Percentiles rank a stretch among this genome's conserved stretches.
These are phyloP conservation scores for Mycena olivaceomarginata DNA, from an alignment of 768 basidiomycete species.

Conservation along the genomic window DNA sequence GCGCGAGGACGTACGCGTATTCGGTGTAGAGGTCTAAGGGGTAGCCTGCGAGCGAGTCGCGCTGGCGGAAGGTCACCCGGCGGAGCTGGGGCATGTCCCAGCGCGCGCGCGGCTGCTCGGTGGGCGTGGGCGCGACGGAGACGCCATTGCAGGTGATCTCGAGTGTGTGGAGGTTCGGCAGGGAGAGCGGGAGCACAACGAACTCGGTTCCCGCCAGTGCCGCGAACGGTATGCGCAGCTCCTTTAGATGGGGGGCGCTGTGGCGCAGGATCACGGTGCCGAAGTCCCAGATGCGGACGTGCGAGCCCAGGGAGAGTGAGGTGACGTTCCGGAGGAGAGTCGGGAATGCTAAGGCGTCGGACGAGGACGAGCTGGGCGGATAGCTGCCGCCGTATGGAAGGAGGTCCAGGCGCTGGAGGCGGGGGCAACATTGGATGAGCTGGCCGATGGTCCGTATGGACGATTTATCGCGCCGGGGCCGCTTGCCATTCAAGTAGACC, in stretches of 20 bases:
- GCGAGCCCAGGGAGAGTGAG: not conserved
- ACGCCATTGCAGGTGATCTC: slow-evolving; percentile 1
- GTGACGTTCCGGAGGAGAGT: not conserved
- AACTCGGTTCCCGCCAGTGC: not conserved
- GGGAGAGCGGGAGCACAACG: not conserved
- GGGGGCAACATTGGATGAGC: not conserved
- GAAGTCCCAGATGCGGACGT: not conserved
- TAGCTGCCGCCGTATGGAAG: not conserved
- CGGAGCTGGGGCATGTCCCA: slow-evolving; percentile 16
- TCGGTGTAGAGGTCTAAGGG: not conserved
- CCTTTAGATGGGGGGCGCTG: not conserved
- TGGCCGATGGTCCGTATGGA: not conserved
- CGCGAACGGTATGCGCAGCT: not conserved
- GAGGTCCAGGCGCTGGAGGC: not conserved
- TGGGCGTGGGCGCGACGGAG: no score
- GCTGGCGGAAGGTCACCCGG: slow-evolving; percentile 4
- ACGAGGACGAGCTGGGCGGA: not conserved
- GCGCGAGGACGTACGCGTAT: not conserved
- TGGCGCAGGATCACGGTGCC: not conserved
- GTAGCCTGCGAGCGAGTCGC: not conserved
- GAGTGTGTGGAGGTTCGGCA: slow-evolving; percentile 14
- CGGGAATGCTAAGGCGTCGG: not conserved
- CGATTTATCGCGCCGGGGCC: not conserved
- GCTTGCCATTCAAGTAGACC: not conserved
- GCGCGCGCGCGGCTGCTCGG: not conserved